Evolutionary conservation across 805 yeast species (phyloP).

Genomic region (Metschnikowia santaceciliae): DNA sequence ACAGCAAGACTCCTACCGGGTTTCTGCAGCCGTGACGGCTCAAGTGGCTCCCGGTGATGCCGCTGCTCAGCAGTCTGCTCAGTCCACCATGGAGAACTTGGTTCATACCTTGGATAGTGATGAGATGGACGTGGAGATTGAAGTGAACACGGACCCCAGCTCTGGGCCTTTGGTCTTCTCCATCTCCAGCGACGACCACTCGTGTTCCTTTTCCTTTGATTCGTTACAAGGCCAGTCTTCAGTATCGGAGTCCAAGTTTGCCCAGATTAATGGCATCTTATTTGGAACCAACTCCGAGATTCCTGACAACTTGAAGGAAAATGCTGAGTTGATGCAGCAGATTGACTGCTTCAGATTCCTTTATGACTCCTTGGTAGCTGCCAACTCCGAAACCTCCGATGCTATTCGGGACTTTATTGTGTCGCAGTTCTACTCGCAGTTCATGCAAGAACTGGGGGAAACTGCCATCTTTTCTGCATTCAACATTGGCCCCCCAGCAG

Average conservation of each 20-base stretch:
- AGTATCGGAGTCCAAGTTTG: slow-evolving; percentile 2
- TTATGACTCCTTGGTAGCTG: slow-evolving; percentile 1
- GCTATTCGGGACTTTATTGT: slow-evolving; percentile 3
- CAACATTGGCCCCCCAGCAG: background rate
- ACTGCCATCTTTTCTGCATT: background rate
- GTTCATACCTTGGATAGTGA: background rate
- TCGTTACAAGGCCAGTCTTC: background rate
- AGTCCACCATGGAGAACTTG: background rate
- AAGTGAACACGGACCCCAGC: background rate
- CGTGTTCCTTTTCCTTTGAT: slow-evolving; percentile 4
- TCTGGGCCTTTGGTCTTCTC: slow-evolving; percentile 3
- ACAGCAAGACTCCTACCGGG: background rate
- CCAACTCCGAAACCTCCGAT: slow-evolving; percentile 2
- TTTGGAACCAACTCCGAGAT: slow-evolving; percentile 2
- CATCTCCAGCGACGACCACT: slow-evolving; percentile 2
- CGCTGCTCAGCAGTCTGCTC: background rate
- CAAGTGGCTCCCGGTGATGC: background rate
- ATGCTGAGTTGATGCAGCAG: slow-evolving; percentile 3
- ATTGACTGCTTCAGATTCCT: slow-evolving; percentile 4
- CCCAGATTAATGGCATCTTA: slow-evolving; percentile 2
- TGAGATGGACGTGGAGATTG: background rate
- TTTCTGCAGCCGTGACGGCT: background rate
- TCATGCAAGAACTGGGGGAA: background rate
- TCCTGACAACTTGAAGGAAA: background rate
- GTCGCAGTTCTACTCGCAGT: slow-evolving; percentile 4